Evolutionary conservation across 1,139 yeast species (phyloP), one percentile per base, ranked within the genome.

Genomic region (Groenewaldozyma auringiensis): DNA sequence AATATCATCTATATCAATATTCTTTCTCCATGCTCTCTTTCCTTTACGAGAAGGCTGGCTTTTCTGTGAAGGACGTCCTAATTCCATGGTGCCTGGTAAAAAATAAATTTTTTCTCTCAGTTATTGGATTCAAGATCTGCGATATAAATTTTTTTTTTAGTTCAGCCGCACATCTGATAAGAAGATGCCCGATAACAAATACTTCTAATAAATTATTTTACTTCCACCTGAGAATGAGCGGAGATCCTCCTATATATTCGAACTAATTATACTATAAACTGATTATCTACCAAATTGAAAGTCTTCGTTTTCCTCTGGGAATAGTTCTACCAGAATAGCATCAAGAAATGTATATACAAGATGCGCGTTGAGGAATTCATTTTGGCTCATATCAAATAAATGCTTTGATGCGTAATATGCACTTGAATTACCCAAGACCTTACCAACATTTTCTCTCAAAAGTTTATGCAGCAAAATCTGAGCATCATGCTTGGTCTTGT

Each of bases 1-100:
- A 44, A 92, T 69, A 50, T 87, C 96, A 21, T 78, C 79, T 22
- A 92, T 70, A 61, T 92, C 95, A 49, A 92, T 85, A 64, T 92
- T 86, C 67, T 92, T 92, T 65, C 96, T 81, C 98, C 98, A 92
- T 4, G 97, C 84, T 62, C 76, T 81, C 72, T 85, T 89, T 45
- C 96, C 95, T 70, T 92, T 92, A 59, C 97, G 76, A 4, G 96
- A 85, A 4, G 82, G 64, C 65, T 87, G 96, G 48, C 51, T 55
- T 52, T 56, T 59, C 44, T 61, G 65, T 11, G 64, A 50, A 6
- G 65, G 69, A 27, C 67, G 48, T 20, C 64, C 63, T 8, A 59
- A 47, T 40, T 59, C 61, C 62, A 60, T 57, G 39, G 22, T 45
- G 34, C 29, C 29, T n/a, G n/a, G n/a, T n/a, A n/a, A n/a, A n/a